phyloP scores from a whole-genome alignment of 352 stramenopile genomes.

The Globisporangium rhizosaccharum region DNA sequence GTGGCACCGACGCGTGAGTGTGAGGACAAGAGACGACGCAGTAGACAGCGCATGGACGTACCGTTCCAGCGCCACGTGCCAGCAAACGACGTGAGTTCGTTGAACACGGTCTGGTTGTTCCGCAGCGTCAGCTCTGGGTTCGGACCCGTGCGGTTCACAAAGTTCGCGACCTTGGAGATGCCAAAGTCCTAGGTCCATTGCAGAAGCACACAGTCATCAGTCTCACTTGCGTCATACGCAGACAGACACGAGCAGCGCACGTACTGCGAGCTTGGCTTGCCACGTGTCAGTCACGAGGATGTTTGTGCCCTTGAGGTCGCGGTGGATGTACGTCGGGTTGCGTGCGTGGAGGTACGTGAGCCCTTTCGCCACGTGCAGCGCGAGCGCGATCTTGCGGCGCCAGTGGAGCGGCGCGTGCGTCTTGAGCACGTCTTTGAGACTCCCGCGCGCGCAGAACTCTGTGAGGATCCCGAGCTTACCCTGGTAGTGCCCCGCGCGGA shows the following conservation, averaged over 20 bases:
- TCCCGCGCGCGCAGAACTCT: constrained; percentile 62
- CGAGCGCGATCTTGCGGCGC: constrained; percentile 55
- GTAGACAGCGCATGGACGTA: background rate
- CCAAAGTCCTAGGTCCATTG: constrained; percentile 39
- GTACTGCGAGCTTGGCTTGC: constrained; percentile 60
- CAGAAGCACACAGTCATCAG: background rate
- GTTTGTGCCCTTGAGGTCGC: constrained; percentile 68
- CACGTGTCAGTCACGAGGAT: constrained; percentile 75
- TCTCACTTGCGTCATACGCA: background rate
- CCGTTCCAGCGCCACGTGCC: constrained; percentile 71
- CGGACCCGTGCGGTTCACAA: constrained; percentile 30
- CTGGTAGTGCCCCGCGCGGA: constrained; percentile 55
- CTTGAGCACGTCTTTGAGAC: constrained; percentile 55
- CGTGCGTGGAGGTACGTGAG: constrained; percentile 74
- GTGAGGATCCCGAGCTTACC: constrained; percentile 60
- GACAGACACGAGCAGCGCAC: background rate
- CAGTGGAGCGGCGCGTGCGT: constrained; percentile 50
- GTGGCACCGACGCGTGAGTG: background rate
- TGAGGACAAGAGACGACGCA: background rate
- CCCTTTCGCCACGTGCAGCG: constrained; percentile 61
- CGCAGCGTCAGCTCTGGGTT: constrained; percentile 23
- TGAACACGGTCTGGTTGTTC: constrained; percentile 17
- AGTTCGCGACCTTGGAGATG: constrained; percentile 61
- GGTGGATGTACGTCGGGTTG: constrained; percentile 66
- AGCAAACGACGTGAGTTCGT: constrained; percentile 43